Evolutionary conservation across 192 early-diverging fungal species (phyloP), one percentile per base, ranked within the genome.

Genomic region (Coemansia sp.): DNA sequence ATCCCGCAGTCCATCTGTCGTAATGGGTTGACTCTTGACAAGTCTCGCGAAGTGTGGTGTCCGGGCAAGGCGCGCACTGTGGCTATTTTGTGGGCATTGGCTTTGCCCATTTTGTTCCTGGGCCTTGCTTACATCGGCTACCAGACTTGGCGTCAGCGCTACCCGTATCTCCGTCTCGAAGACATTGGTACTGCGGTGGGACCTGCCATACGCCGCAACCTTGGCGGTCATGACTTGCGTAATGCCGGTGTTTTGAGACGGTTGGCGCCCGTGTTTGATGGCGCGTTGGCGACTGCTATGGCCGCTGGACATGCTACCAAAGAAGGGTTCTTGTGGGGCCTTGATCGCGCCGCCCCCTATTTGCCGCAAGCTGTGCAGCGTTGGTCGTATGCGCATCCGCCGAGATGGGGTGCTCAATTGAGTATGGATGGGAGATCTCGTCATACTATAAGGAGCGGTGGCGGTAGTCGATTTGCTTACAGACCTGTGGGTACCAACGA

Each of bases 1-100:
- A 91, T 94, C 67, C 87, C 93, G 5, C 86, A 91, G 62, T 95
- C 95, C 2, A 87, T 90, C 55, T 98, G 96, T 69, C 80, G 73
- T 29, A 90, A 89, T 29, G 94, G 94, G 1, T 39, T 87, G n/a
- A 83, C 88, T 25, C 76, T 90, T 17, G 78, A 80, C 36, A 74
- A 67, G 8, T 72, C 85, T 9, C 77, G 76, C 15, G 78, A 93
- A 67, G 85, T 87, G 19, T 88, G 86, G 74, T 92, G 91, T 19
- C 91, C 89, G 19, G 91, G 89, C 15, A 82, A 76, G 23, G 85
- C 84, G n/a, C 70, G 77, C 31, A 31, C 59, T 0, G 58, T 85
- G 6, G 74, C 84, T 17, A 63, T 85, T 10, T 34, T 79, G 44
- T 83, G 76, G 77, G 55, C 80, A 11, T 45, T 85, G 0, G 34